Conservation (phyloP, 2,329 filamentous ascomycete genomes). For the Neospermospora avenae region DNA sequence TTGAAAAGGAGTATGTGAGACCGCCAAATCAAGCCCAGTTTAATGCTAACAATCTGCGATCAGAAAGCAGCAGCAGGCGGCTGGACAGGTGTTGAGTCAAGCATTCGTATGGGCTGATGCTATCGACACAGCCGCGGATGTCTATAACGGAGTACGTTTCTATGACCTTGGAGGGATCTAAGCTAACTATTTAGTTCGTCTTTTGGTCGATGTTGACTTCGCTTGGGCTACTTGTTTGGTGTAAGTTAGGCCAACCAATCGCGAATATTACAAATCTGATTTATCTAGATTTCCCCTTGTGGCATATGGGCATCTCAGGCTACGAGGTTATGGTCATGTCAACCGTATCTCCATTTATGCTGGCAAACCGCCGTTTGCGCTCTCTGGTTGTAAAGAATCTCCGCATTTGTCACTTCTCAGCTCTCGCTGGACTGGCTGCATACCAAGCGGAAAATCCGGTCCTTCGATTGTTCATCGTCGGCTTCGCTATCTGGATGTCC, state of each 20-base stretch:
- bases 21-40: constrained; percentile 20
- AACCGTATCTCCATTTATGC: constrained; percentile 75
- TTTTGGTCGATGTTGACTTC: constrained; percentile 96
- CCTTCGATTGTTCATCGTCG: constrained; percentile 74
- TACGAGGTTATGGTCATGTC: constrained; percentile 88
- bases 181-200: constrained; percentile 59
- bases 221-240: constrained; percentile 88
- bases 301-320: constrained; percentile 98
- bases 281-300: constrained; percentile 79
- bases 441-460: constrained; percentile 73
- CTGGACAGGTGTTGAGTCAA: constrained; percentile 65
- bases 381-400: constrained; percentile 65
- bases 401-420: constrained; percentile 70
- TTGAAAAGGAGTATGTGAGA: constrained; percentile 71
- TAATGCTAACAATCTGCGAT: constrained; percentile 29
- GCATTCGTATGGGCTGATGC: constrained; percentile 72
- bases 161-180: constrained; percentile 17
- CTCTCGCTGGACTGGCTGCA: constrained; percentile 73
- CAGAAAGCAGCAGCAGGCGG: constrained; percentile 73
- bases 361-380: constrained; percentile 68
- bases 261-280: constrained; percentile 12
- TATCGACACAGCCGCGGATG: constrained; percentile 79
- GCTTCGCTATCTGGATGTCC: constrained; percentile 74
- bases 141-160: constrained; percentile 80
- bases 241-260: constrained; percentile 51